Evolutionary conservation across 2,329 filamentous ascomycete species (phyloP).

Genomic region (Fusarium devonianum): DNA sequence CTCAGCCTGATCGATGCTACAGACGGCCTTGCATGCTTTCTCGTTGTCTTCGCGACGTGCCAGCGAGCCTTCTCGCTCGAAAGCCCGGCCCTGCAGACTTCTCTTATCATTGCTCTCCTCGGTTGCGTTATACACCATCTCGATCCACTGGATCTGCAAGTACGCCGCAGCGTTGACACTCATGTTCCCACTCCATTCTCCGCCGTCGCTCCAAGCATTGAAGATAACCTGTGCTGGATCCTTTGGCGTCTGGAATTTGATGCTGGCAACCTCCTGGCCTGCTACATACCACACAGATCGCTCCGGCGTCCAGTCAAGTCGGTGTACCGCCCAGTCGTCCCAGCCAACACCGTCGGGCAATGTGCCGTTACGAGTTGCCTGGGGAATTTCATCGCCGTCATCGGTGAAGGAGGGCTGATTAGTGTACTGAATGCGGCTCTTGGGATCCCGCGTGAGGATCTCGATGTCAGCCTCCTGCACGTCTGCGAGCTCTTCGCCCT

Average conservation of each 20-base stretch:
- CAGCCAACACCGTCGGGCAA: slow-evolving; percentile 54
- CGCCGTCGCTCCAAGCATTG: slow-evolving; percentile 69
- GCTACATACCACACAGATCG: slow-evolving; percentile 64
- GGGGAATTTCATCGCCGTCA: slow-evolving; percentile 52
- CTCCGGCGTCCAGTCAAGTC: slow-evolving; percentile 65
- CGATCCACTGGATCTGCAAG: slow-evolving; percentile 69
- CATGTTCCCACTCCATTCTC: slow-evolving; percentile 68
- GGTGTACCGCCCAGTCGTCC: slow-evolving; percentile 65
- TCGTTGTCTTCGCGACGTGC: slow-evolving; percentile 41
- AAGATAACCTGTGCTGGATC: slow-evolving; percentile 61
- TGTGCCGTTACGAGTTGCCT: slow-evolving; percentile 57
- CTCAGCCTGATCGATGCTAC: slow-evolving; percentile 46
- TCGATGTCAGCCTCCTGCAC: slow-evolving; percentile 63
- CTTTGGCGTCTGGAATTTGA: slow-evolving; percentile 62
- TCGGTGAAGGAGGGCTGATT: slow-evolving; percentile 64
- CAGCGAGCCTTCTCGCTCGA: slow-evolving; percentile 44
- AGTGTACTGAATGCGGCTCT: slow-evolving; percentile 60
- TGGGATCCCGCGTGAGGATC: slow-evolving; percentile 57
- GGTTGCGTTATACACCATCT: slow-evolving; percentile 62
- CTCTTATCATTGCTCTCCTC: slow-evolving; percentile 18
- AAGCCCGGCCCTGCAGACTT: neutral
- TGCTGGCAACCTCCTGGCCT: slow-evolving; percentile 57
- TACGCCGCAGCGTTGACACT: slow-evolving; percentile 55
- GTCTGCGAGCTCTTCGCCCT: slow-evolving; percentile 44
- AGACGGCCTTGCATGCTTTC: slow-evolving; percentile 40